Percentiles rank a stretch among this genome's conserved stretches.
These are phyloP conservation scores for Penicillium verhagenii DNA, from an alignment of 495 filamentous ascomycete genomes.

Conservation along the genomic window DNA sequence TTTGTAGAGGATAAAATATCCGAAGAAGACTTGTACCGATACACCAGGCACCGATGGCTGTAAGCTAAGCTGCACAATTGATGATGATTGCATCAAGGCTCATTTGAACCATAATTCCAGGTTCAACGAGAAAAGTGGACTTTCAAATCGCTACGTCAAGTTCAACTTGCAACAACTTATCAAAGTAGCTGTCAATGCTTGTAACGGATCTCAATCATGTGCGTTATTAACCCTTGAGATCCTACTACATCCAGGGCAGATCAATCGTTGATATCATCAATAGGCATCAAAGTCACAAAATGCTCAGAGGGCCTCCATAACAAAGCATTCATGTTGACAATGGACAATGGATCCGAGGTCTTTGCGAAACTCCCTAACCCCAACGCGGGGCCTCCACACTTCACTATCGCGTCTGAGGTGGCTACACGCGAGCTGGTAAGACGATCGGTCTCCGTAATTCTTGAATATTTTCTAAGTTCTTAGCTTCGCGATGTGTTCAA, in stretches of 20 bases:
- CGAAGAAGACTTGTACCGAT: constrained; percentile 32
- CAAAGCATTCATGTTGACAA: constrained; percentile 37
- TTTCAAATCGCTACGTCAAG: constrained; percentile 35
- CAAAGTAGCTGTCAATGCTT: constrained; percentile 27
- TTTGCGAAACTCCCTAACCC: constrained; percentile 38
- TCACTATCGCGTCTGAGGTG: constrained; percentile 30
- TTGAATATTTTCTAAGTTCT: constrained; percentile 5
- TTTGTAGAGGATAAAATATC: constrained; percentile 8
- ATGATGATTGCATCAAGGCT: constrained; percentile 6
- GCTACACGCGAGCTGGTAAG: constrained; percentile 38
- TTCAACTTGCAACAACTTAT: constrained; percentile 38
- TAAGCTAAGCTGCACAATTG: constrained; percentile 21
- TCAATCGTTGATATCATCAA: neutral
- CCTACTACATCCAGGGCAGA: too few species aligned
- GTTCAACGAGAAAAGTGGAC: constrained; percentile 34
- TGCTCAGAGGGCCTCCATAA: constrained; percentile 9
- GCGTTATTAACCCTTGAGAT: constrained; percentile 10
- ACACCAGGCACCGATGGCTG: constrained; percentile 39
- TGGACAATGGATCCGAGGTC: constrained; percentile 40
- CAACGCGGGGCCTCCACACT: constrained; percentile 30
- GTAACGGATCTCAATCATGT: constrained; percentile 33
- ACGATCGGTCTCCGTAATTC: constrained; percentile 2
- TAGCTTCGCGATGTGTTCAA: constrained; percentile 37
- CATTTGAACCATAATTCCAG: constrained; percentile 17
- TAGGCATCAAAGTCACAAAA: constrained; percentile 1